These are phyloP conservation scores for Fusarium tanahbumbuense DNA, from an alignment of 2,329 filamentous ascomycete species.

Conservation along the genomic window DNA sequence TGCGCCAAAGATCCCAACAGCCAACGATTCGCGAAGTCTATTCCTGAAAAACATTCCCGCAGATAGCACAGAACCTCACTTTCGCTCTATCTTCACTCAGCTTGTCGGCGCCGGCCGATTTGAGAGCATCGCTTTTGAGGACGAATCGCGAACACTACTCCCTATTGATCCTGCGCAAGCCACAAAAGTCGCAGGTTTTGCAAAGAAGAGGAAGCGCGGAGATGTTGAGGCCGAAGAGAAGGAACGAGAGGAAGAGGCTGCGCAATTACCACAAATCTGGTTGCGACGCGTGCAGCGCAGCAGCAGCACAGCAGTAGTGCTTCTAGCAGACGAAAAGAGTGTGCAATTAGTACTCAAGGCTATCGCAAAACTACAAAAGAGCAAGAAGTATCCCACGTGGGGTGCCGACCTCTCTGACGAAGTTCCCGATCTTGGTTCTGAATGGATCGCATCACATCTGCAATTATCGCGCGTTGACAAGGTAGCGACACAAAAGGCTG, in stretches of 20 bases:
- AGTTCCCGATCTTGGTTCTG: slow-evolving; percentile 67
- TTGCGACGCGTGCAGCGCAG: slow-evolving; percentile 75
- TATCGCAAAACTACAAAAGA: slow-evolving; percentile 69
- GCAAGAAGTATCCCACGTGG: slow-evolving; percentile 75
- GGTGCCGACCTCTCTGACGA: slow-evolving; percentile 69
- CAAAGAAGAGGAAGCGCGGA: slow-evolving; percentile 56
- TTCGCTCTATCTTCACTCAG: slow-evolving; percentile 79
- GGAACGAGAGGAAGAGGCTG: slow-evolving; percentile 67
- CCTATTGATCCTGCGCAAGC: slow-evolving; percentile 63
- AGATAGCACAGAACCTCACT: slow-evolving; percentile 81
- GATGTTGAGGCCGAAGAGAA: slow-evolving; percentile 67
- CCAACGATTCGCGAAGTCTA: slow-evolving; percentile 80
- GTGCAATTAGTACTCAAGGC: slow-evolving; percentile 82
- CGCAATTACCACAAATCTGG: slow-evolving; percentile 78
- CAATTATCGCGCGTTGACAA: slow-evolving; percentile 77
- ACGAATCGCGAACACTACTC: slow-evolving; percentile 59
- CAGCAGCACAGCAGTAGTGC: slow-evolving; percentile 82
- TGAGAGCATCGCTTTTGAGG: slow-evolving; percentile 81
- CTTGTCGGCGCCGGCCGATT: slow-evolving; percentile 83
- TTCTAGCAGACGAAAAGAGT: slow-evolving; percentile 85
- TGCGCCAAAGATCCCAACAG: slow-evolving; percentile 79
- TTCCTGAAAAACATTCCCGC: slow-evolving; percentile 92
- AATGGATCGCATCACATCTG: slow-evolving; percentile 74
- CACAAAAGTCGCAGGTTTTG: slow-evolving; percentile 51
- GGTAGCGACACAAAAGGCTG: slow-evolving; percentile 72